A percentile compares a stretch with the other conserved stretches of the same genome.
phyloP scores from a whole-genome alignment of 2,329 filamentous ascomycete genomes.

The Fusarium albidum region DNA sequence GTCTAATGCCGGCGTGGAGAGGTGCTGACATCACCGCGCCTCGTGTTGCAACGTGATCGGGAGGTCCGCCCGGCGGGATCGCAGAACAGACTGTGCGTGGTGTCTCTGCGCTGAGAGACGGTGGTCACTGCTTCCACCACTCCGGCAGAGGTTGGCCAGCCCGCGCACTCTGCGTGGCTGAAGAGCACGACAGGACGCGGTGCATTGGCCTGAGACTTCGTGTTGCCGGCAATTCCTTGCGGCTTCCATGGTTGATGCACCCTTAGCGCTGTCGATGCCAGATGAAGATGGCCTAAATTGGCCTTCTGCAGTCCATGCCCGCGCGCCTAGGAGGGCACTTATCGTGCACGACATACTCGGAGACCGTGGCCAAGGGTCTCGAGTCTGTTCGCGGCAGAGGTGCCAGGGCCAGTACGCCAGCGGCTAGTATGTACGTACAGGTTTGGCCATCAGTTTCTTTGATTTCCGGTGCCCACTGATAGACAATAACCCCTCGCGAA shows the following conservation, averaged over 20 bases:
- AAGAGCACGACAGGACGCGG: constrained; percentile 28
- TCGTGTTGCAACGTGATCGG: constrained; percentile 19
- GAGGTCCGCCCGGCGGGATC: constrained; percentile 18
- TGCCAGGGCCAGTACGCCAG: constrained; percentile 3
- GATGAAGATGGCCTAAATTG: constrained; percentile 27
- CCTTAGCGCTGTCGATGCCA: constrained; percentile 19
- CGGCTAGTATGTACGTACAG: constrained; percentile 9
- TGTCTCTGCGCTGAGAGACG: constrained; percentile 29
- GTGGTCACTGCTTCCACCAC: constrained; percentile 30
- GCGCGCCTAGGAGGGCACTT: constrained; percentile 26
- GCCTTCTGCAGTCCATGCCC: constrained; percentile 21
- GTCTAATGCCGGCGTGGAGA: constrained; percentile 25
- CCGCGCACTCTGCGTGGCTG: constrained; percentile 33
- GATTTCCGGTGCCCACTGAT: background rate
- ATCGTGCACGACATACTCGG: constrained; percentile 25
- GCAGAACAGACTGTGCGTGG: constrained; percentile 31
- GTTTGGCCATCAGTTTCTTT: constrained; percentile 11
- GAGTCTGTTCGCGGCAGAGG: constrained; percentile 12
- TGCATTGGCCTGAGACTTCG: constrained; percentile 26
- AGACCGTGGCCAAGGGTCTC: constrained; percentile 14
- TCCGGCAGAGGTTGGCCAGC: constrained; percentile 35
- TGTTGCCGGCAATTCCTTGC: constrained; percentile 31
- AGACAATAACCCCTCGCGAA: constrained; percentile 6
- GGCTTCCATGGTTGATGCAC: constrained; percentile 11
- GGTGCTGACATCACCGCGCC: constrained; percentile 35